Conservation (phyloP, 1,139 yeast genomes). For the Suhomyces coccinellae region DNA sequence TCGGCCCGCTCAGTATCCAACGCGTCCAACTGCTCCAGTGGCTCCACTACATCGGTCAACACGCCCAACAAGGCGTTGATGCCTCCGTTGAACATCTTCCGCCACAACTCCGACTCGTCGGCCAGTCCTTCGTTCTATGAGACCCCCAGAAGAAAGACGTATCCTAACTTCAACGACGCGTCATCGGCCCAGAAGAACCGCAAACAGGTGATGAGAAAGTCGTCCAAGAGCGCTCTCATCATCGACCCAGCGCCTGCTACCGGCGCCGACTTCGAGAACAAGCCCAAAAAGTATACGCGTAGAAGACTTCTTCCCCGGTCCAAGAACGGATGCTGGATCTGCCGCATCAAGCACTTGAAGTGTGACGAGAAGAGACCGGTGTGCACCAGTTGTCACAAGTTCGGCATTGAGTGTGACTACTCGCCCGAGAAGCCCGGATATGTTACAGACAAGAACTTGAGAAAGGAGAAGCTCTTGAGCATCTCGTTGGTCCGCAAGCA, state of each 20-base stretch:
- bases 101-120: conserved; percentile 29
- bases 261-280: conserved; percentile 6
- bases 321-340: conserved; percentile 51
- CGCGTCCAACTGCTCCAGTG: conserved; percentile 15
- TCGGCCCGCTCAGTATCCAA: conserved; percentile 17
- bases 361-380: conserved; percentile 45
- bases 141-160: conserved; percentile 23
- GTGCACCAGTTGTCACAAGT: conserved; percentile 41
- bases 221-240: conserved; percentile 10
- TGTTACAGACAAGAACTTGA: conserved; percentile 39
- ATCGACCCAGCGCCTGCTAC: conserved; percentile 4
- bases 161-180: conserved; percentile 19
- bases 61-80: conserved; percentile 17
- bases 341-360: conserved; percentile 51
- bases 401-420: conserved; percentile 49
- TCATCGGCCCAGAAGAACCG: conserved; percentile 17
- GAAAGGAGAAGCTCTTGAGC: conserved; percentile 36
- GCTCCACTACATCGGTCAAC: conserved; percentile 11
- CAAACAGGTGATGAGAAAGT: conserved; percentile 9
- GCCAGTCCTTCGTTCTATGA: conserved; percentile 18
- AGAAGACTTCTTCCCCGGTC: conserved; percentile 46
- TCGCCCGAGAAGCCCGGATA: conserved; percentile 43
- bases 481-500: conserved; percentile 35
- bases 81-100: conserved; percentile 29
- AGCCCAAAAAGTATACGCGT: conserved; percentile 41